A percentile compares a stretch with the other conserved stretches of the same genome.
phyloP scores from a whole-genome alignment of 2,329 filamentous ascomycete genomes.

The Aspergillus novofumigatus region DNA sequence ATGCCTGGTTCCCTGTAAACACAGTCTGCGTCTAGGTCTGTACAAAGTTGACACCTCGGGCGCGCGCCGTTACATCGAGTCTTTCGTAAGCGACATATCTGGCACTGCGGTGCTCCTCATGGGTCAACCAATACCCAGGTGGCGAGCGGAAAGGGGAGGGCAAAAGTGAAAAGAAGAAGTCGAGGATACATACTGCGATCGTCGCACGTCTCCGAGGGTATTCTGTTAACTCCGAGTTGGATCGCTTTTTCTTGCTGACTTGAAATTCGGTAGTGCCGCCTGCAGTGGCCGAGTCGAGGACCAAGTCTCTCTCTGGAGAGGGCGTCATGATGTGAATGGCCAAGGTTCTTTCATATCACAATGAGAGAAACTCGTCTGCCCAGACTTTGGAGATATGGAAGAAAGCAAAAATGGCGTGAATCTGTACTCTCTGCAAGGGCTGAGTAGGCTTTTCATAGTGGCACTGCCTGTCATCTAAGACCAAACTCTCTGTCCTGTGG shows the following conservation, averaged over 20 bases:
- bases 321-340: conserved; percentile 15
- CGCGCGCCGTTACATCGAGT: conserved; percentile 74
- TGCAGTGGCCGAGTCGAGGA: conserved; percentile 7
- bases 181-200: conserved; percentile 25
- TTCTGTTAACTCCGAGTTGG: conserved; percentile 26
- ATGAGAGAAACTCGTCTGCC: neutral
- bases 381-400: neutral
- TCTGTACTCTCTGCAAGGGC: neutral
- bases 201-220: conserved; percentile 32
- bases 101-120: conserved; percentile 53
- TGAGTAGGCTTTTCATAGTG: neutral
- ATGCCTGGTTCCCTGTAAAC: conserved; percentile 81
- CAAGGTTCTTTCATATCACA: conserved; percentile 1
- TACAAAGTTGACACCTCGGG: conserved; percentile 80
- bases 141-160: conserved; percentile 2
- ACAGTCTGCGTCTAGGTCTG: conserved; percentile 76
- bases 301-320: conserved; percentile 16
- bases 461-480: neutral
- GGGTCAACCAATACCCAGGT: conserved; percentile 5
- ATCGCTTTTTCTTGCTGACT: conserved; percentile 24
- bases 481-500: neutral
- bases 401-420: neutral
- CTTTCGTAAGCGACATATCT: conserved; percentile 76
- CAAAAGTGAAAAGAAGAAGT: neutral
- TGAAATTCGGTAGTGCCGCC: conserved; percentile 11